These are phyloP conservation scores for Coemansia sp. DNA, from an alignment of 192 early-diverging fungal species.

Conservation along the genomic window DNA sequence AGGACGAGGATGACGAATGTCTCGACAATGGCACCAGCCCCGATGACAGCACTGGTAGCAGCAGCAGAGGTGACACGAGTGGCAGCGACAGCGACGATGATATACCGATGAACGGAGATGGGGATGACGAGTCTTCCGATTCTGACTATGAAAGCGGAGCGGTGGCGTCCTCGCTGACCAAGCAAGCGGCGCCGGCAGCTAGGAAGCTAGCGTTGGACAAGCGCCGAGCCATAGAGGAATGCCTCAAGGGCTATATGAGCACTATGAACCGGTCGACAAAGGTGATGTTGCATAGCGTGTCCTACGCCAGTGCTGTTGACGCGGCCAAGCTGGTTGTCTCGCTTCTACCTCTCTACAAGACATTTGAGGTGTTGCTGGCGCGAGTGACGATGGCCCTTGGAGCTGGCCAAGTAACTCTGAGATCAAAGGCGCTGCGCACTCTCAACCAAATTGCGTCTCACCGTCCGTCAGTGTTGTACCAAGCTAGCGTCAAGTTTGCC, in stretches of 20 bases:
- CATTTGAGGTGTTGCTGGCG: constrained; percentile 71
- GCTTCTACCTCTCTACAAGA: constrained; percentile 64
- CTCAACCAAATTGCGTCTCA: constrained; percentile 75
- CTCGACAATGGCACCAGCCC: background rate
- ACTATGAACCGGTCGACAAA: constrained; percentile 45
- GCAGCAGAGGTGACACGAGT: too few relatives aligned
- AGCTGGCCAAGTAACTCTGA: constrained; percentile 66
- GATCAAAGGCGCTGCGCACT: constrained; percentile 78
- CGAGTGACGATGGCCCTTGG: constrained; percentile 68
- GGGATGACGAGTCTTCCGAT: background rate
- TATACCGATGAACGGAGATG: background rate
- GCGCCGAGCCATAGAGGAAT: constrained; percentile 37
- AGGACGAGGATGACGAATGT: background rate
- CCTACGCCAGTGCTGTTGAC: constrained; percentile 26
- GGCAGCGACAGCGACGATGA: constrained; percentile 7
- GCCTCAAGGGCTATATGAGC: constrained; percentile 39
- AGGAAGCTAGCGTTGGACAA: constrained; percentile 9
- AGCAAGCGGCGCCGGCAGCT: background rate
- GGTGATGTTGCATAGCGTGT: constrained; percentile 15
- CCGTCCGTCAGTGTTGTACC: constrained; percentile 66
- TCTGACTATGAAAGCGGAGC: background rate
- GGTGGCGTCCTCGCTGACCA: background rate
- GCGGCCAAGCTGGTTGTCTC: constrained; percentile 54
- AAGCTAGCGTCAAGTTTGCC: constrained; percentile 66
- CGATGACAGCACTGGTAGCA: background rate